A percentile compares a stretch with the other conserved stretches of the same genome.
Evolutionary conservation across 352 stramenopile genomes (phyloP).

Genomic region (Phytophthora citricola): DNA sequence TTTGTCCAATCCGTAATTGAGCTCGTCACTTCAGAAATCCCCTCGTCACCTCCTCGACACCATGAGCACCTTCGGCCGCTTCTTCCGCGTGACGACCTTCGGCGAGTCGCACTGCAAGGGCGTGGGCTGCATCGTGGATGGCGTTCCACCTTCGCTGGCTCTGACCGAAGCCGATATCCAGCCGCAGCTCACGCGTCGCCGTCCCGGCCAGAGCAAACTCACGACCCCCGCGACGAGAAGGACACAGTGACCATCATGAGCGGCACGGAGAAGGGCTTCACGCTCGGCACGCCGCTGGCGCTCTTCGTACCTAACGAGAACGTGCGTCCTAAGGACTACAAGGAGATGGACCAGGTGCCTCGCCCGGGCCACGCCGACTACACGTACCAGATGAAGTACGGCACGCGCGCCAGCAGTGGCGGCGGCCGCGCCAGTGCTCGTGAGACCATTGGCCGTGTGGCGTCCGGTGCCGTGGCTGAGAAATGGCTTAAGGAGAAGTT

Average conservation of each 20-base stretch:
- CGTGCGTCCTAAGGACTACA: constrained; percentile 96
- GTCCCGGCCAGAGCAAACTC: constrained; percentile 97
- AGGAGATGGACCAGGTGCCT: constrained; percentile 95
- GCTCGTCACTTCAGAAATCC: constrained; percentile 26
- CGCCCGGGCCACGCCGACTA: constrained; percentile 97
- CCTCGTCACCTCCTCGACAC: constrained; percentile 2
- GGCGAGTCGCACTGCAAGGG: constrained; percentile 98
- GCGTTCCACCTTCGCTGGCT: constrained; percentile 95
- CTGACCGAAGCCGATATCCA: constrained; percentile 97
- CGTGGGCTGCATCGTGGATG: constrained; percentile 98
- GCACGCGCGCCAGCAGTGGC: constrained; percentile 96
- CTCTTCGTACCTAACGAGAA: constrained; percentile 99
- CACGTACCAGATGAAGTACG: constrained; percentile 99
- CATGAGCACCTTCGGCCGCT: constrained; percentile 95
- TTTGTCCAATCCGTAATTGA: constrained; percentile 24
- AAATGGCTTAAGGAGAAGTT: constrained; percentile 96
- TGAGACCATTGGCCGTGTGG: constrained; percentile 99
- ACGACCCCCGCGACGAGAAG: constrained; percentile 98
- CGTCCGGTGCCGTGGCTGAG: constrained; percentile 95
- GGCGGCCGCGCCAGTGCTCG: constrained; percentile 95
- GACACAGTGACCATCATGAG: constrained; percentile 98
- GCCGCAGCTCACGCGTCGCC: constrained; percentile 96
- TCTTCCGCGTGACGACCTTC: constrained; percentile 99
- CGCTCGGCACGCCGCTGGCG: constrained; percentile 96
- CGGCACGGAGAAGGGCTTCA: constrained; percentile 93